phyloP scores from a whole-genome alignment of 1,284 basidiomycete species.

The Cryptococcus sp. region DNA sequence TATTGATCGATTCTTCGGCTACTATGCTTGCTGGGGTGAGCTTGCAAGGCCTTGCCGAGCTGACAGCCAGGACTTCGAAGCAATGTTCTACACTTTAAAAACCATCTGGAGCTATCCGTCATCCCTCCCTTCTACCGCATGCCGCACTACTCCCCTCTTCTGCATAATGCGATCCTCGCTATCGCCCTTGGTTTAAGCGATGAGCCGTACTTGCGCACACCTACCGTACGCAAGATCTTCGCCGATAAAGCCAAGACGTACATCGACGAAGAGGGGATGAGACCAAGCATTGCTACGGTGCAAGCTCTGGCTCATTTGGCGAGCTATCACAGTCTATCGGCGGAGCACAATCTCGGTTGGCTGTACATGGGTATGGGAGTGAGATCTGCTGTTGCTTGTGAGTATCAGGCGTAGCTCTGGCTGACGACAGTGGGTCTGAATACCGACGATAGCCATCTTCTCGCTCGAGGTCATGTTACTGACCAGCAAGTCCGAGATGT shows the following conservation, averaged over 20 bases:
- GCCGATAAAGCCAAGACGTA: slow-evolving; percentile 55
- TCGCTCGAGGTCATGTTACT: neutral
- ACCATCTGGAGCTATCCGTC: slow-evolving; percentile 18
- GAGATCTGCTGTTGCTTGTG: slow-evolving; percentile 22
- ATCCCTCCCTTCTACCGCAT: slow-evolving; percentile 41
- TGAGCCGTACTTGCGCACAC: slow-evolving; percentile 52
- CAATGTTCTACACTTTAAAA: slow-evolving; percentile 19
- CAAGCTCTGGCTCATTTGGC: slow-evolving; percentile 56
- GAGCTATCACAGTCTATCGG: slow-evolving; percentile 54
- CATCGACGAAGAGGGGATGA: slow-evolving; percentile 56
- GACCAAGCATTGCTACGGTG: slow-evolving; percentile 57
- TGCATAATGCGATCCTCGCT: slow-evolving; percentile 62
- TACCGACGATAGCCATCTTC: neutral
- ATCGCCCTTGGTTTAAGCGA: slow-evolving; percentile 58
- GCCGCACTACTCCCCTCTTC: slow-evolving; percentile 62
- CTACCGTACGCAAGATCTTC: slow-evolving; percentile 51
- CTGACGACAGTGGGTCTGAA: neutral
- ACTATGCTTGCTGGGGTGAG: slow-evolving; percentile 28
- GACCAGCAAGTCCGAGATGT: slow-evolving; percentile 3
- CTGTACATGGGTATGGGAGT: slow-evolving; percentile 26
- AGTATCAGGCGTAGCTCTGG: slow-evolving; percentile 4
- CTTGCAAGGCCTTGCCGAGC: neutral
- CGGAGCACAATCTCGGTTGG: slow-evolving; percentile 30
- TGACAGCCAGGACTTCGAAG: slow-evolving; percentile 20
- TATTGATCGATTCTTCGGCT: slow-evolving; percentile 24